A percentile compares a stretch with the other conserved stretches of the same genome.
These are phyloP conservation scores for Rhizophora apiculata DNA, from an alignment of 345 rosid species.

Conservation along the genomic window DNA sequence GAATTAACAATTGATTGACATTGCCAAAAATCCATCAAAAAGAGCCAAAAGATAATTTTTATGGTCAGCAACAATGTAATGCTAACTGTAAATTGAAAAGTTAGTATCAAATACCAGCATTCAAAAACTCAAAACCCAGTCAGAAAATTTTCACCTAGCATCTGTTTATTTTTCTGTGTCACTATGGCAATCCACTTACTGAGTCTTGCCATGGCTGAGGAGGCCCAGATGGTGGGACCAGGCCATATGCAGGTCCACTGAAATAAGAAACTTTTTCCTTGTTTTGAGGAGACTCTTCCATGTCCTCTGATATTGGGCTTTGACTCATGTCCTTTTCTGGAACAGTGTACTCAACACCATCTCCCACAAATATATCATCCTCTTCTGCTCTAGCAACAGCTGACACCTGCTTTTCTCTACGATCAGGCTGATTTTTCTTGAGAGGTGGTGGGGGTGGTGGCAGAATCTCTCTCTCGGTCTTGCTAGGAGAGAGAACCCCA, in stretches of 20 bases:
- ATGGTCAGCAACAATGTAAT: neutral
- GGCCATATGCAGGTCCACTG: conserved; percentile 71
- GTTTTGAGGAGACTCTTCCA: conserved; percentile 96
- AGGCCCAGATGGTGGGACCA: conserved; percentile 62
- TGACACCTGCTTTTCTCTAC: conserved; percentile 53
- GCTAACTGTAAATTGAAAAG: neutral
- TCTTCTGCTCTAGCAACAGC: conserved; percentile 61
- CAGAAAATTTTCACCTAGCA: too few species aligned
- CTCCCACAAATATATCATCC: conserved; percentile 89
- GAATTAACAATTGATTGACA: conserved; percentile 8
- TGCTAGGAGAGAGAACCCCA: conserved; percentile 34
- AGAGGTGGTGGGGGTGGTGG: conserved; percentile 77
- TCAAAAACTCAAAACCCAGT: too few species aligned
- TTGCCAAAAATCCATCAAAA: neutral
- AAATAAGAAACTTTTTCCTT: conserved; percentile 74
- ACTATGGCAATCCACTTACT: conserved; percentile 41
- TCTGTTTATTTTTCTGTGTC: neutral
- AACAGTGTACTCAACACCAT: conserved; percentile 65
- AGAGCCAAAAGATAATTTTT: neutral
- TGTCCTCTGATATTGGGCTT: conserved; percentile 94
- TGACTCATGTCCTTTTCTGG: conserved; percentile 75
- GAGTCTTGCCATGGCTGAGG: conserved; percentile 77
- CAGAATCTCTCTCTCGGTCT: conserved; percentile 46
- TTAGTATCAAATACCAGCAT: neutral
- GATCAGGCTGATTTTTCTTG: conserved; percentile 43